These are phyloP conservation scores for Macrocybe gigantea DNA, from an alignment of 768 basidiomycete genomes.

Conservation along the genomic window DNA sequence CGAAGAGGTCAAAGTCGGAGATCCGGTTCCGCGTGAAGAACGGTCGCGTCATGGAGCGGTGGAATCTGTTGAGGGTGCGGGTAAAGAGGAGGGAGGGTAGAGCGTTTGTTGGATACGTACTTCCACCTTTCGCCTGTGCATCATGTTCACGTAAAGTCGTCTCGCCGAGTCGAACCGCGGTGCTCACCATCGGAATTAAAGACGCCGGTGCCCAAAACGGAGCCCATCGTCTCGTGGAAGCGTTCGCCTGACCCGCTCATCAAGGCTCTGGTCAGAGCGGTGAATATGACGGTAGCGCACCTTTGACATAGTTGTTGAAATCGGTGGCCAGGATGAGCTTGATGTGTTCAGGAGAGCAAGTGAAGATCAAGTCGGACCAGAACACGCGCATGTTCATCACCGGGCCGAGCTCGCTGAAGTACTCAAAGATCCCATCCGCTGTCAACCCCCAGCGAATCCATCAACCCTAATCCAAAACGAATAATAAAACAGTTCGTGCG, in stretches of 20 bases:
- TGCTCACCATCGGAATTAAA: slow-evolving; percentile 61
- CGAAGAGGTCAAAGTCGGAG: slow-evolving; percentile 56
- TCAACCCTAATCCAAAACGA: too few species aligned
- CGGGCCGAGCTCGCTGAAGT: slow-evolving; percentile 30
- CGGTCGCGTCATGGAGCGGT: slow-evolving; percentile 59
- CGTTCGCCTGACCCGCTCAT: slow-evolving; percentile 24
- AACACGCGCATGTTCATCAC: slow-evolving; percentile 39
- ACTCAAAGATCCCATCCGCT: slow-evolving; percentile 39
- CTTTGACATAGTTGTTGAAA: slow-evolving; percentile 56
- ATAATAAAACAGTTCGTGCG: background rate
- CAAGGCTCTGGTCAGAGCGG: background rate
- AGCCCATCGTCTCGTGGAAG: slow-evolving; percentile 37
- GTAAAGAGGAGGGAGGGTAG: background rate
- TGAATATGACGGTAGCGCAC: slow-evolving; percentile 16
- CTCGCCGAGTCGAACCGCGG: background rate
- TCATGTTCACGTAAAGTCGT: background rate
- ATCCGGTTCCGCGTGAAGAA: slow-evolving; percentile 59
- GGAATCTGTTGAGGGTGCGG: slow-evolving; percentile 34
- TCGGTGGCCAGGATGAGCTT: slow-evolving; percentile 53
- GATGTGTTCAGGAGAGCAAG: slow-evolving; percentile 47
- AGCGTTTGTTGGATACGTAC: slow-evolving; percentile 12
- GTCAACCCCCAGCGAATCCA: background rate
- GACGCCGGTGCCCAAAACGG: slow-evolving; percentile 56
- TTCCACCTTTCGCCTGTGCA: slow-evolving; percentile 43
- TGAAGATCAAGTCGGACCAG: slow-evolving; percentile 41